Conservation (phyloP, 345 rosid species). For the Stellera chamaejasme region DNA sequence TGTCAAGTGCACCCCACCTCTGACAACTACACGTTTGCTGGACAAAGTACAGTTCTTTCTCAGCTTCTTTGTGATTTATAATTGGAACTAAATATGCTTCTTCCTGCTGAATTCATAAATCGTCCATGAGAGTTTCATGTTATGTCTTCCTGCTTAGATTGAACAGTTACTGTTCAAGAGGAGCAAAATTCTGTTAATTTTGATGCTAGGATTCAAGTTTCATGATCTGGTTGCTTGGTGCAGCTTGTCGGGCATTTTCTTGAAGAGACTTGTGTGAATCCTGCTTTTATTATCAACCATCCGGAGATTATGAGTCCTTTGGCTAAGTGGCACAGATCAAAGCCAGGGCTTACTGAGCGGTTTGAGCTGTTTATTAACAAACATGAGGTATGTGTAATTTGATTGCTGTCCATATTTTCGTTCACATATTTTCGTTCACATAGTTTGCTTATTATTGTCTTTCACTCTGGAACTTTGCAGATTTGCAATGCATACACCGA, state of each 20-base stretch:
- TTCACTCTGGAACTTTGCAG: constrained; percentile 19
- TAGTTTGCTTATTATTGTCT: not conserved
- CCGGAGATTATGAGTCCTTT: constrained; percentile 89
- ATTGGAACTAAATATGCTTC: not conserved
- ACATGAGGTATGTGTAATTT: constrained; percentile 49
- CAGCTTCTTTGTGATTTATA: not conserved
- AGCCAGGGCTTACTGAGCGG: constrained; percentile 74
- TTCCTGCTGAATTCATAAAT: too few relatives aligned
- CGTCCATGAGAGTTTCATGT: too few relatives aligned
- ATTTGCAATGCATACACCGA: constrained; percentile 96
- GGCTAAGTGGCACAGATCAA: constrained; percentile 82
- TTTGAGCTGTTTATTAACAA: constrained; percentile 88
- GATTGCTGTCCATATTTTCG: not conserved
- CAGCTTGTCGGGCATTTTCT: constrained; percentile 97
- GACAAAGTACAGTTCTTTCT: constrained; percentile 53
- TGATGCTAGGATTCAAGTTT: too few relatives aligned
- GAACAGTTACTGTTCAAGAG: too few relatives aligned
- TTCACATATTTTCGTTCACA: constrained; percentile 1
- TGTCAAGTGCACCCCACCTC: constrained; percentile 88
- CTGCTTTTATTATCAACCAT: constrained; percentile 86
- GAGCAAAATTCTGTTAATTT: too few relatives aligned
- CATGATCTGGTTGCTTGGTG: not conserved
- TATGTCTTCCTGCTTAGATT: not conserved
- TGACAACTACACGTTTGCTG: constrained; percentile 75
- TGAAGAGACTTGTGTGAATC: constrained; percentile 89